Base-by-base conservation (phyloP, 2,329 filamentous ascomycete genomes). In the Nothophoma quercina region DNA sequence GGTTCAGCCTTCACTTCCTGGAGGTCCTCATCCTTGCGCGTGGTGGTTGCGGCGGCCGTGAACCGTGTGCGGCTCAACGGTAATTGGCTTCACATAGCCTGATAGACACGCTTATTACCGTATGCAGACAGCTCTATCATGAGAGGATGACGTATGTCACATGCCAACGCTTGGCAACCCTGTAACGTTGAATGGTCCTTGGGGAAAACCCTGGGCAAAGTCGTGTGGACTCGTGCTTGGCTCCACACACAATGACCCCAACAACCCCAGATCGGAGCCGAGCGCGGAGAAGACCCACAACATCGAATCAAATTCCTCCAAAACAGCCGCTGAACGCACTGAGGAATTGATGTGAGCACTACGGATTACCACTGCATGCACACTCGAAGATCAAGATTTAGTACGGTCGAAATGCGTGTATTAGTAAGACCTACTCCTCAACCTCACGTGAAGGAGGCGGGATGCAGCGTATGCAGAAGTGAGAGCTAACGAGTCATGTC, bases 61-160 rank as follows among this genome's bases (percentile, higher is more conserved):
- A n/a, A 40, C 22, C 34, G 48, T 34, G 8, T 53, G 50, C 33
- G 43, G 36, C 43, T 39, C 33, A 43, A 43, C 38, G 22, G 33
- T 48, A 25, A 53, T 53, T 53, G 50, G 50, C 43, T 30, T 43
- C 34, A 22, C 18, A 7, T 44, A 9, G 10, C 22, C 28, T 48
- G 50, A 53, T 53, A 48, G 33, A 21, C 50, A 43, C 3, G 12
- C n/a, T 9, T 16, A 30, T 46, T 48, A 5, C 50, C 38, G 18
- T 13, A 48, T 48, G 38, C 18, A 44, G 50, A 26, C 26, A 36
- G 28, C n/a, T 36, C 36, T 12, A 4, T 39, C 43, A 42, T 34
- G 26, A 34, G 50, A 53, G 19, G 22, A 47, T 53, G 50, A 53
- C 50, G 50, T 53, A 48, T 38, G 43, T 53, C 43, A 47, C 43